Percentiles rank a stretch among this genome's conserved stretches.
phyloP scores from a whole-genome alignment of 371 early-diverging fungal species.

The Syncephalastrum sp. region DNA sequence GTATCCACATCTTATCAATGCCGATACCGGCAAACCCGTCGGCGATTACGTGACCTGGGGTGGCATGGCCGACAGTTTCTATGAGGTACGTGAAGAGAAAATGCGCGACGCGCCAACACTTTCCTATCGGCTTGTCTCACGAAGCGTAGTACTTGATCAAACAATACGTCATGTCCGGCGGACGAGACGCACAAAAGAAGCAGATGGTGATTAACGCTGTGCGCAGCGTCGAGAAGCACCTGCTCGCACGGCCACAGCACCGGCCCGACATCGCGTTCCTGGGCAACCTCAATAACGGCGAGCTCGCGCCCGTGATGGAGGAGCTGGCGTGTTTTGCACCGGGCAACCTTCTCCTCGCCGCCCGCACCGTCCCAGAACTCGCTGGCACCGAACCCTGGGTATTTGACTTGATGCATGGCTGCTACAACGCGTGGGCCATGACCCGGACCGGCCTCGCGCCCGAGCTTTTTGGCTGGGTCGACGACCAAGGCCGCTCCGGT shows the following conservation, averaged over 20 bases:
- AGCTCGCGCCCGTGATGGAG: constrained; percentile 30
- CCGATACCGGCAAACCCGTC: constrained; percentile 23
- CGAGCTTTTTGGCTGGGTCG: constrained; percentile 38
- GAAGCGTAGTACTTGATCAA: constrained; percentile 62
- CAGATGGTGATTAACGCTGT: constrained; percentile 41
- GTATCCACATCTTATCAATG: constrained; percentile 44
- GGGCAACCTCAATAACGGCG: constrained; percentile 18
- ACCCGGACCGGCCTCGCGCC: constrained; percentile 42
- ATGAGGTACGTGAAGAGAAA: constrained; percentile 36
- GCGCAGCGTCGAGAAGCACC: constrained; percentile 19
- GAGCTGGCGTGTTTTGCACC: constrained; percentile 49
- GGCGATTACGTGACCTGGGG: constrained; percentile 42
- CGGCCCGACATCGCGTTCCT: constrained; percentile 23
- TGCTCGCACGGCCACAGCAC: constrained; percentile 25
- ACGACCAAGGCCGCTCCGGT: constrained; percentile 11
- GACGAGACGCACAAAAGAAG: constrained; percentile 39
- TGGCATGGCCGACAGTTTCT: constrained; percentile 58
- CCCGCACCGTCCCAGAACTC: constrained; percentile 26
- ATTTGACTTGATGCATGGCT: constrained; percentile 32
- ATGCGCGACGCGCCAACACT: background rate
- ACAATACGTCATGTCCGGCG: constrained; percentile 57
- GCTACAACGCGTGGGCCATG: constrained; percentile 40
- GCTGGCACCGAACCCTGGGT: constrained; percentile 25
- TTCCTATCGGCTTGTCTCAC: background rate
- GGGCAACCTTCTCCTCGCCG: constrained; percentile 30